Conservation (phyloP, 345 rosid species). For the Reutealis trisperma region DNA sequence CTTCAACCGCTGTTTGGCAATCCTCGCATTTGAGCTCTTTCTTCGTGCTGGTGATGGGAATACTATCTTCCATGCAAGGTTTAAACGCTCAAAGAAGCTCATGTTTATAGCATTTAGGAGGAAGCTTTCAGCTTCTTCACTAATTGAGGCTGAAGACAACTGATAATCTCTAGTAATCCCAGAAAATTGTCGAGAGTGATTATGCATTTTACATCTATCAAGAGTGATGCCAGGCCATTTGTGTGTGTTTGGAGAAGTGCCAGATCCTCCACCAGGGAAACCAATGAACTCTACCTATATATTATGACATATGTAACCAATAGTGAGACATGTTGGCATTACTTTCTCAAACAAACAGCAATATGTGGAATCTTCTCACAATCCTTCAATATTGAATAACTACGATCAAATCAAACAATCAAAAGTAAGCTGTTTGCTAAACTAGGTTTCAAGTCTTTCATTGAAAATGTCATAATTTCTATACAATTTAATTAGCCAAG, state of each 20-base stretch:
- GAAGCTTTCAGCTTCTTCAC: slow-evolving; percentile 69
- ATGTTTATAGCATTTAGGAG: slow-evolving; percentile 68
- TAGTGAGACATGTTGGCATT: slow-evolving; percentile 2
- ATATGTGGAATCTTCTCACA: not conserved
- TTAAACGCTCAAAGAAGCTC: slow-evolving; percentile 83
- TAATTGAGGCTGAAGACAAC: slow-evolving; percentile 51
- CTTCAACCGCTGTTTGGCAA: slow-evolving; percentile 92
- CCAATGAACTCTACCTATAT: slow-evolving; percentile 54
- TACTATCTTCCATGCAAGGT: slow-evolving; percentile 87
- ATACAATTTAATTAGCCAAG: not conserved
- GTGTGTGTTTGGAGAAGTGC: slow-evolving; percentile 26
- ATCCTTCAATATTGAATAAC: not conserved
- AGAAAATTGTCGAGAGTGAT: slow-evolving; percentile 43
- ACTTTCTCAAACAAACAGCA: not conserved
- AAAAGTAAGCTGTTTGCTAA: not conserved
- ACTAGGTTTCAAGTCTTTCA: slow-evolving; percentile 1
- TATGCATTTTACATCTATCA: slow-evolving; percentile 25
- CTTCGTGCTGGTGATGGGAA: slow-evolving; percentile 75
- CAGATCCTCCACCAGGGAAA: slow-evolving; percentile 39
- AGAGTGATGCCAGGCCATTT: slow-evolving; percentile 40
- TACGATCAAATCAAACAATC: not conserved
- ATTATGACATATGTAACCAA: slow-evolving; percentile 7
- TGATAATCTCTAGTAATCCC: slow-evolving; percentile 54
- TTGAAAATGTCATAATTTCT: not conserved
- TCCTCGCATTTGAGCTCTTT: slow-evolving; percentile 87